phyloP scores from a whole-genome alignment of 2,329 filamentous ascomycete genomes.

The Colletotrichum echinochloae region DNA sequence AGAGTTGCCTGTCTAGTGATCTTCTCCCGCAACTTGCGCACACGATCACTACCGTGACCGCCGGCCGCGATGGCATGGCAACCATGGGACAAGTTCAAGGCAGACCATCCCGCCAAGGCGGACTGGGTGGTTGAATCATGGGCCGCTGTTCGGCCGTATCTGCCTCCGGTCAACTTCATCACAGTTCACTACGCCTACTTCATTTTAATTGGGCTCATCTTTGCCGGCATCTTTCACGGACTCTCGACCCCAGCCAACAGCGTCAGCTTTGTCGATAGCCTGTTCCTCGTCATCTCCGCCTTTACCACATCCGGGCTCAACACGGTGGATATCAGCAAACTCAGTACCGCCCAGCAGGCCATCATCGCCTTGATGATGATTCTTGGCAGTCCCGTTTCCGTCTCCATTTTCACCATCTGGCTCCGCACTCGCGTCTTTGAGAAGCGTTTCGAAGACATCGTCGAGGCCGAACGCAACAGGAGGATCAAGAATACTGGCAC shows the following conservation, averaged over 20 bases:
- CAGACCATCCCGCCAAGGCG: conserved; percentile 23
- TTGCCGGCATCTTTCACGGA: conserved; percentile 72
- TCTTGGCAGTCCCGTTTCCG: conserved; percentile 73
- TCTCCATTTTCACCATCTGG: conserved; percentile 73
- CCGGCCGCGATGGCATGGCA: conserved; percentile 26
- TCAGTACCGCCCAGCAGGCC: conserved; percentile 77
- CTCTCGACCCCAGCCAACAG: conserved; percentile 63
- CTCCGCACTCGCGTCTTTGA: conserved; percentile 73
- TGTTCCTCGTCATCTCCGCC: conserved; percentile 76
- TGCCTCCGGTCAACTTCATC: conserved; percentile 68
- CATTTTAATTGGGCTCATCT: conserved; percentile 64
- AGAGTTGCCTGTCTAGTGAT: conserved; percentile 1
- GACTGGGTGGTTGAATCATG: conserved; percentile 28
- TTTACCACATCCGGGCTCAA: conserved; percentile 77
- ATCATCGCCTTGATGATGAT: conserved; percentile 74
- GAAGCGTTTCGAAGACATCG: conserved; percentile 67
- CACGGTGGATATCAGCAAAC: conserved; percentile 71
- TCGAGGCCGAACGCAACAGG: conserved; percentile 55
- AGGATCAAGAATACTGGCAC: conserved; percentile 46
- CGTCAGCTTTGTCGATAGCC: conserved; percentile 70
- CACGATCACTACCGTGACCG: conserved; percentile 3
- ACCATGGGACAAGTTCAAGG: conserved; percentile 32
- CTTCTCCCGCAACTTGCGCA: conserved; percentile 25
- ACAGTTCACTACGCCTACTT: conserved; percentile 77
- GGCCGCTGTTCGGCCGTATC: conserved; percentile 24